phyloP scores from a whole-genome alignment of 2,329 filamentous ascomycete genomes.

The Corynespora cassiicola region DNA sequence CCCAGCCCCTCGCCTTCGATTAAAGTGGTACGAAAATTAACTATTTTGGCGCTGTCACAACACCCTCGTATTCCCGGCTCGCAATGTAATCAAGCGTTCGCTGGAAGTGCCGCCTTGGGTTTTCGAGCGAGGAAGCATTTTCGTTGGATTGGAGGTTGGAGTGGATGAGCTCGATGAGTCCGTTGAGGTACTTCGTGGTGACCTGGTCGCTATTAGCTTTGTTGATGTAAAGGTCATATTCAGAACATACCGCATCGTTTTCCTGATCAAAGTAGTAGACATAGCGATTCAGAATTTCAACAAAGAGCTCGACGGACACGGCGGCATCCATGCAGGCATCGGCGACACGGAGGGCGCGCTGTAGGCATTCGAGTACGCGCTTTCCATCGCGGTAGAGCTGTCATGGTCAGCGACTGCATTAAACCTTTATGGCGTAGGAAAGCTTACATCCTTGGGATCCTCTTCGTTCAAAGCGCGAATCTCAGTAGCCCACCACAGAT shows the following conservation, averaged over 20 bases:
- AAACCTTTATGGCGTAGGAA: too few relatives aligned
- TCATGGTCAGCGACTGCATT: conserved; percentile 18
- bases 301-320: conserved; percentile 95
- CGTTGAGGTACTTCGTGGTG: conserved; percentile 97
- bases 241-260: conserved; percentile 79
- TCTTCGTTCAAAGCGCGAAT: conserved; percentile 78
- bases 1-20: too few relatives aligned
- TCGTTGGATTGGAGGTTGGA: conserved; percentile 90
- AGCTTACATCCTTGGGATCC: conserved; percentile 77
- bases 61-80: conserved; percentile 89
- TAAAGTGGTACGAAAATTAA: too few relatives aligned
- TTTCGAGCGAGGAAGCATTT: conserved; percentile 83
- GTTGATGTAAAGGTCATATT: neutral
- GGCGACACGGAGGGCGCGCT: conserved; percentile 91
- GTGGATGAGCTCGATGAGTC: conserved; percentile 96
- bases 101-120: conserved; percentile 91
- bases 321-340: conserved; percentile 99
- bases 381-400: conserved; percentile 95
- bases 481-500: conserved; percentile 97
- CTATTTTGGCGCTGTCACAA: conserved; percentile 72
- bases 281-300: conserved; percentile 97
- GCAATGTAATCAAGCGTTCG: conserved; percentile 93
- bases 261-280: conserved; percentile 99
- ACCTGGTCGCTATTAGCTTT: conserved; percentile 58
- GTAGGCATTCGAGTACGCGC: conserved; percentile 92